A percentile compares a stretch with the other conserved stretches of the same genome.
Evolutionary conservation across 768 basidiomycete genomes (phyloP).

Genomic region (Amanita rubescens): DNA sequence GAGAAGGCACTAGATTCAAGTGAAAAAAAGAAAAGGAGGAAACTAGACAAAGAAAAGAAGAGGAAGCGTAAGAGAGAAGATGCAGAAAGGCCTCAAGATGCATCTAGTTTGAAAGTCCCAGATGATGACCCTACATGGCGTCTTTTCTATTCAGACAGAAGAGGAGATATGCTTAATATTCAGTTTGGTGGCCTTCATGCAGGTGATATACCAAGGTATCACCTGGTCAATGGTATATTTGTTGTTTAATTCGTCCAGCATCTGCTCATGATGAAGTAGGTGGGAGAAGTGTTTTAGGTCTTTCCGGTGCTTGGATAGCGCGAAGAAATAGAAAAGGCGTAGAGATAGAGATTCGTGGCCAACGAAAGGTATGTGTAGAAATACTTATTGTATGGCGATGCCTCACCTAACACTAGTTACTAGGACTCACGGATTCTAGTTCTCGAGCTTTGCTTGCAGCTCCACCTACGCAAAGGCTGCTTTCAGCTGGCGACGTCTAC

Average conservation of each 20-base stretch:
- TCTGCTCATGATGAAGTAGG: constrained; percentile 48
- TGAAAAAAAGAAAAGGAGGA: constrained; percentile 19
- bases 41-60: constrained; percentile 12
- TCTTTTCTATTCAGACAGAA: constrained; percentile 55
- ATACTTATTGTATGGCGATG: constrained; percentile 5
- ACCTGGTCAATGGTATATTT: constrained; percentile 49
- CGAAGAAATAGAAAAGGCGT: constrained; percentile 44
- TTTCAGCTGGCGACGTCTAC: constrained; percentile 26
- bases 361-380: constrained; percentile 32
- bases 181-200: constrained; percentile 59
- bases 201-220: constrained; percentile 62
- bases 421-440: constrained; percentile 49
- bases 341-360: constrained; percentile 41
- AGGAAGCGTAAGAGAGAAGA: constrained; percentile 21
- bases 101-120: not conserved
- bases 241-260: constrained; percentile 11
- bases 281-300: constrained; percentile 59
- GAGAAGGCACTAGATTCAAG: not conserved
- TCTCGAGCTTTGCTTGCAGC: constrained; percentile 47
- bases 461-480: constrained; percentile 44
- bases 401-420: constrained; percentile 24
- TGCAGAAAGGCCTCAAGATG: constrained; percentile 11
- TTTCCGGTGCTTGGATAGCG: constrained; percentile 42
- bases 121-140: not conserved
- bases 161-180: constrained; percentile 59